A percentile compares a stretch with the other conserved stretches of the same genome.
Evolutionary conservation across 1,139 yeast genomes (phyloP).

Genomic region (Candida glucosophila): DNA sequence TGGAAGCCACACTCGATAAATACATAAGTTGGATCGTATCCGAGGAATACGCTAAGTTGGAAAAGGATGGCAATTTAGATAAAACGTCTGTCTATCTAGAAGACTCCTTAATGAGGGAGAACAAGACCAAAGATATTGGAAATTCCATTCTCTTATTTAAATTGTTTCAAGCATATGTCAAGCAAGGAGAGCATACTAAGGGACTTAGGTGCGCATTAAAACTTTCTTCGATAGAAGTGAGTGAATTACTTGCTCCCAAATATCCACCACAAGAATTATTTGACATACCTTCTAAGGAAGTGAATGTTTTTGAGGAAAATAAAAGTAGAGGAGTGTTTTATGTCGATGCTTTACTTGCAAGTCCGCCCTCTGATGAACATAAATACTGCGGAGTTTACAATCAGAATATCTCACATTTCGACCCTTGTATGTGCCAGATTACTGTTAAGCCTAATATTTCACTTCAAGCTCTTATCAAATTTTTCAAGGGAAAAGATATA

Average conservation of each 20-base stretch:
- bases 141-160: too few species aligned
- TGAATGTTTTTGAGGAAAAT: not conserved
- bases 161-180: too few species aligned
- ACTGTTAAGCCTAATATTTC: conserved; percentile 8
- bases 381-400: conserved; percentile 1
- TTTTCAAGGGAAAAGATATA: too few species aligned
- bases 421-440: conserved; percentile 14
- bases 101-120: conserved; percentile 18
- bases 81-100: too few species aligned
- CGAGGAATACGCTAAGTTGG: conserved; percentile 30
- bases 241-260: too few species aligned
- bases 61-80: too few species aligned
- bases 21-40: conserved; percentile 43
- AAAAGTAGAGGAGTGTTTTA: conserved; percentile 6
- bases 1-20: too few species aligned
- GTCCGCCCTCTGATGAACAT: conserved; percentile 8
- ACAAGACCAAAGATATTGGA: conserved; percentile 26
- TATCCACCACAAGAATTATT: too few species aligned
- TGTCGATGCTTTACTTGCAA: conserved; percentile 9
- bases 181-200: too few species aligned
- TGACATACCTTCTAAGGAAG: not conserved
- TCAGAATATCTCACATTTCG: conserved; percentile 11
- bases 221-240: too few species aligned
- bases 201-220: too few species aligned
- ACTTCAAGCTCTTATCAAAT: too few species aligned